phyloP scores from a whole-genome alignment of 139 green algal species.

The Tetradesmus lagerheimii region DNA sequence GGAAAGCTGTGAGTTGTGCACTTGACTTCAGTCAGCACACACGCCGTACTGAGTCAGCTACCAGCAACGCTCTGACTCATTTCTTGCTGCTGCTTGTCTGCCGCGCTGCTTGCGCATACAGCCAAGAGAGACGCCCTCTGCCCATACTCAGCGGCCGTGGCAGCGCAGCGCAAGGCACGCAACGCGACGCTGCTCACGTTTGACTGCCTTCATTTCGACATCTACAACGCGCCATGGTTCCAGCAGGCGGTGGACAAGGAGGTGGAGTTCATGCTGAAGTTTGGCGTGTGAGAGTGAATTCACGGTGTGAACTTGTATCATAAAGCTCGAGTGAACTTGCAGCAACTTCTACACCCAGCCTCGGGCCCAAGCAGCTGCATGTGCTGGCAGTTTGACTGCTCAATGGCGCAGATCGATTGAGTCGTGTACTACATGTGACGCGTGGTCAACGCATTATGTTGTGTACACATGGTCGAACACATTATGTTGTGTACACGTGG shows the following conservation, averaged over 20 bases:
- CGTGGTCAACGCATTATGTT: too few species aligned
- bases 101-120: neutral
- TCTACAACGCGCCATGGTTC: conserved; percentile 8
- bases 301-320: too few species aligned
- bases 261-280: neutral
- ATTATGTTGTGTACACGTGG: too few species aligned
- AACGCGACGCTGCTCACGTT: conserved; percentile 13
- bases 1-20: too few species aligned
- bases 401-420: too few species aligned
- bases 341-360: too few species aligned
- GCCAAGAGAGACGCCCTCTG: conserved; percentile 5
- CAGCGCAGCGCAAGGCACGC: neutral
- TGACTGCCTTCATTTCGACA: neutral
- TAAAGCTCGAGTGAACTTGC: too few species aligned
- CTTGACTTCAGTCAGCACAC: too few species aligned
- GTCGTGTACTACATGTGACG: too few species aligned
- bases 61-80: neutral
- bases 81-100: neutral
- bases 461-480: too few species aligned
- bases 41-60: neutral
- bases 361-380: too few species aligned
- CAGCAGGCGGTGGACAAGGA: neutral
- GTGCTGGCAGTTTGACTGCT: too few species aligned
- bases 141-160: neutral
- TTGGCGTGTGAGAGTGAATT: neutral